Evolutionary conservation across 2,329 filamentous ascomycete genomes (phyloP).

Genomic region (Lojkania enalia): DNA sequence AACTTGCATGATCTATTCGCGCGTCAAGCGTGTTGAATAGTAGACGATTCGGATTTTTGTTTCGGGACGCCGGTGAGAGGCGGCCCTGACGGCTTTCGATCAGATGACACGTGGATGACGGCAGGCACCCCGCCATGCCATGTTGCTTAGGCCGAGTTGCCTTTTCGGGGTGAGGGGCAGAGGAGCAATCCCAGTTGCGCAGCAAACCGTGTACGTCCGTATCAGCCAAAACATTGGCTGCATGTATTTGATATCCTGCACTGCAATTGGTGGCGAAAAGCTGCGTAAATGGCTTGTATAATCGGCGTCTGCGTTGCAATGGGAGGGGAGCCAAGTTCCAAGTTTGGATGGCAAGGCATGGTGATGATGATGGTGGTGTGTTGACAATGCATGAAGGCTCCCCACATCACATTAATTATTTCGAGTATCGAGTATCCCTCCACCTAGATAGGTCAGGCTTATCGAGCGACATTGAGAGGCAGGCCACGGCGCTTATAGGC

Average conservation of each 20-base stretch:
- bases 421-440: slow-evolving; percentile 3
- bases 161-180: slow-evolving; percentile 5
- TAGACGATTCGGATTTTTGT: background rate
- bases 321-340: background rate
- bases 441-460: slow-evolving; percentile 7
- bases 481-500: slow-evolving; percentile 21
- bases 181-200: slow-evolving; percentile 7
- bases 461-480: slow-evolving; percentile 14
- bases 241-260: background rate
- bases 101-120: slow-evolving; percentile 6
- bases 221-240: slow-evolving; percentile 7
- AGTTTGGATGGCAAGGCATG: background rate
- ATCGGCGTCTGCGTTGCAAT: background rate
- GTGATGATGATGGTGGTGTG: background rate
- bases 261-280: background rate
- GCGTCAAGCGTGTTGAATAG: background rate
- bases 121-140: slow-evolving; percentile 2
- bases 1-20: background rate
- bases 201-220: slow-evolving; percentile 3
- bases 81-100: slow-evolving; percentile 3
- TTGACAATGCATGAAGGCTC: background rate
- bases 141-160: background rate
- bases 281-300: background rate
- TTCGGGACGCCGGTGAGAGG: background rate
- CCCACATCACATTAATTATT: slow-evolving; percentile 14